Evolutionary conservation across 2,329 filamentous ascomycete genomes (phyloP).

Genomic region (Ophioceras dolichostomum): DNA sequence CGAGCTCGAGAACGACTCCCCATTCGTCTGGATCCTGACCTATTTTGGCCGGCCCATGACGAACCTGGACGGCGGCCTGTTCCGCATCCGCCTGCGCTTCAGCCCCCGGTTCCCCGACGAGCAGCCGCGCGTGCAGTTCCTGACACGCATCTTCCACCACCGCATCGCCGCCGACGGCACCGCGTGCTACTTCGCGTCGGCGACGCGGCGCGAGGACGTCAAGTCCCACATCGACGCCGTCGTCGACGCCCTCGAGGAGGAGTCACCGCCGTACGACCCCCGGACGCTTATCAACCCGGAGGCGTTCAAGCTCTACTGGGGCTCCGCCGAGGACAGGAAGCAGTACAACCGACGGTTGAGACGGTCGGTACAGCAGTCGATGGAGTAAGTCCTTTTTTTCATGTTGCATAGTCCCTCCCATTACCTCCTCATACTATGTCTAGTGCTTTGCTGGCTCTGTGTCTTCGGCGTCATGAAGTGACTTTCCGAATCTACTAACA

Average conservation of each 20-base stretch:
- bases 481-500: too few species aligned
- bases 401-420: too few species aligned
- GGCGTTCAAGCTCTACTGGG: conserved; percentile 81
- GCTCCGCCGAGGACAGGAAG: conserved; percentile 64
- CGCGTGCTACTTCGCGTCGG: conserved; percentile 65
- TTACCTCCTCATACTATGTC: too few species aligned
- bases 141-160: conserved; percentile 79
- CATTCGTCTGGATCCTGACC: conserved; percentile 79
- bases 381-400: conserved; percentile 35
- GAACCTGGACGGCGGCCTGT: conserved; percentile 82
- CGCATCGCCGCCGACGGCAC: conserved; percentile 70
- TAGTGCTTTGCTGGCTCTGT: too few species aligned
- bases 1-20: conserved; percentile 66
- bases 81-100: conserved; percentile 67
- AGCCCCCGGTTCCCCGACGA: conserved; percentile 80
- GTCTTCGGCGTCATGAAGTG: too few species aligned
- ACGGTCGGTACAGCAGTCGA: conserved; percentile 59
- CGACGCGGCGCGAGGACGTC: conserved; percentile 57
- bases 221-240: conserved; percentile 75
- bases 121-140: conserved; percentile 71
- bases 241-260: conserved; percentile 73
- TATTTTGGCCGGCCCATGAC: conserved; percentile 91
- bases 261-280: conserved; percentile 79
- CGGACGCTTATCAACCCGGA: conserved; percentile 78
- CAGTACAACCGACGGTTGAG: conserved; percentile 72